phyloP scores from a whole-genome alignment of 1,284 basidiomycete genomes.

The Ceratobasidium sp. region DNA sequence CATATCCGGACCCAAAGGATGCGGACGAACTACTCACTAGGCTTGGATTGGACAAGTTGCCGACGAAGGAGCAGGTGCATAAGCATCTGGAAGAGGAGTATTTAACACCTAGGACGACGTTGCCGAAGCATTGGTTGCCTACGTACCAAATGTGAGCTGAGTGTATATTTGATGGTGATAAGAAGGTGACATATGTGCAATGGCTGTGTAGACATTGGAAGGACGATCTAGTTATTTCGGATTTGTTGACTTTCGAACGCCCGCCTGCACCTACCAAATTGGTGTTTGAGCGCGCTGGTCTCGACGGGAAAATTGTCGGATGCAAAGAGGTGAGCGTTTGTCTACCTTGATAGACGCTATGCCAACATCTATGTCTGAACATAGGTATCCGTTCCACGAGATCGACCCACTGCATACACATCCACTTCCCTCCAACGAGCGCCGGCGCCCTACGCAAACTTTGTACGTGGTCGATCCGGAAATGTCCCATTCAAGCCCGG shows the following conservation, averaged over 20 bases:
- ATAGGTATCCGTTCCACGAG: constrained; percentile 53
- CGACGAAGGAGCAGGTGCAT: constrained; percentile 68
- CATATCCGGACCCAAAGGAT: constrained; percentile 59
- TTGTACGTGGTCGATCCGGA: constrained; percentile 92
- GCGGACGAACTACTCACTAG: constrained; percentile 59
- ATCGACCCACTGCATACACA: constrained; percentile 67
- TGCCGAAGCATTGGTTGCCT: constrained; percentile 77
- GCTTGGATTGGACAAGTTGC: constrained; percentile 66
- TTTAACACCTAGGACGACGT: constrained; percentile 68
- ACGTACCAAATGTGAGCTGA: constrained; percentile 75
- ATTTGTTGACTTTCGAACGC: constrained; percentile 70
- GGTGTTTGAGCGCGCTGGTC: constrained; percentile 78
- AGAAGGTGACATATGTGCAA: neutral
- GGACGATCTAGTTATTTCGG: constrained; percentile 66
- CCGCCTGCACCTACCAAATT: constrained; percentile 82
- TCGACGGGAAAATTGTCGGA: constrained; percentile 82
- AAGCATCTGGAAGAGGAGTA: constrained; percentile 73
- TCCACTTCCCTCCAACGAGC: constrained; percentile 87
- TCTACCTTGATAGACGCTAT: constrained; percentile 57
- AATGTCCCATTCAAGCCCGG: constrained; percentile 94
- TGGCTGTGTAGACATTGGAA: constrained; percentile 71
- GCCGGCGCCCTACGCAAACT: constrained; percentile 79
- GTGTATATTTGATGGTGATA: constrained; percentile 14
- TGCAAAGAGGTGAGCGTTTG: constrained; percentile 72
- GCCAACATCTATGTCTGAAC: constrained; percentile 49